A percentile compares a stretch with the other conserved stretches of the same genome.
Conservation (phyloP, 371 early-diverging fungal genomes). For the Choanephora cucurbitarum region DNA sequence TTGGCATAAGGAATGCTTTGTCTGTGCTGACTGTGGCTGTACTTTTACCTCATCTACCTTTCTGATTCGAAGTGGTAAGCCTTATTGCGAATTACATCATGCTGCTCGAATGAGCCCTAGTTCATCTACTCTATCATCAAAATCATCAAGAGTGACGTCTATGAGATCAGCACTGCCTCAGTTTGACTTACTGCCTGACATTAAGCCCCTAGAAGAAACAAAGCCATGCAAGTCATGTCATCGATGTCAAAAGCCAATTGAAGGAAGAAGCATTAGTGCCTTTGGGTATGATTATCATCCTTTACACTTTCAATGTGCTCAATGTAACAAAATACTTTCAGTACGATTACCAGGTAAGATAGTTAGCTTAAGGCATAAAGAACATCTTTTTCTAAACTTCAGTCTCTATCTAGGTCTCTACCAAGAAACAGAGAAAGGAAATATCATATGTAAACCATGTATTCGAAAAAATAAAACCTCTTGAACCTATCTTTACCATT, state of each 20-base stretch:
- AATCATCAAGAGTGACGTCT: background rate
- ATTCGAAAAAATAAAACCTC: constrained; percentile 9
- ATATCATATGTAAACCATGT: constrained; percentile 27
- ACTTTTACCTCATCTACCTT: constrained; percentile 53
- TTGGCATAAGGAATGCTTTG: constrained; percentile 78
- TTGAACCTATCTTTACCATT: background rate
- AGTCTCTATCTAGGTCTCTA: constrained; percentile 16
- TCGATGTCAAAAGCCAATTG: constrained; percentile 39
- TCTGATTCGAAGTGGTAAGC: constrained; percentile 53
- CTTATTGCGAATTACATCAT: constrained; percentile 68
- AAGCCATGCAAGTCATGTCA: constrained; percentile 32
- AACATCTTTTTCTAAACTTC: no score
- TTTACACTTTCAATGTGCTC: constrained; percentile 54
- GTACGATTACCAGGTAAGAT: constrained; percentile 20
- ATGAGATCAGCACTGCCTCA: background rate
- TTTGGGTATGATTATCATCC: constrained; percentile 56
- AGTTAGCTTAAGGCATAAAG: background rate
- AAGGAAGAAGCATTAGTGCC: constrained; percentile 52
- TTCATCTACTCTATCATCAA: no score
- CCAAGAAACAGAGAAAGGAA: constrained; percentile 12
- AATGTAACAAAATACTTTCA: constrained; percentile 47
- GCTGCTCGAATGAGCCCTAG: constrained; percentile 12
- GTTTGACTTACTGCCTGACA: constrained; percentile 2
- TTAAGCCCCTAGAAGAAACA: background rate
- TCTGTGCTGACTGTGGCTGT: constrained; percentile 62